Evolutionary conservation across 2,329 filamentous ascomycete genomes (phyloP), one percentile per base, ranked within the genome.

Genomic region (Gnomoniopsis smithogilvyi): DNA sequence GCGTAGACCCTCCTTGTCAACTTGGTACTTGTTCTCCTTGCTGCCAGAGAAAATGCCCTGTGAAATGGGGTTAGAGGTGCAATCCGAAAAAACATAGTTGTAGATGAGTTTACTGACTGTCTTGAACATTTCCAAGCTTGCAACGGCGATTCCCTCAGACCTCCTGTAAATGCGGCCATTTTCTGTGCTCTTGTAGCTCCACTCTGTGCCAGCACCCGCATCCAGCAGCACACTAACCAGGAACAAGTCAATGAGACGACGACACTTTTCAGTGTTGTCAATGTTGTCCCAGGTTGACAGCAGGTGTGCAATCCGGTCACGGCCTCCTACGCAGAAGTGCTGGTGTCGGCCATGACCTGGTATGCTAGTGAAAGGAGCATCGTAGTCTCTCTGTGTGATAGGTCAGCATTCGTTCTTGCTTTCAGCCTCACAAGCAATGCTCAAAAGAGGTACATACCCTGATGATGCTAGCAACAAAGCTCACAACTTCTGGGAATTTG

Each of bases 131-230:
- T 97, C 93, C 68, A 88, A 70, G 64, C 82, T 86, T 7, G 85
- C 85, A 64, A 88, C 87, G 10, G 93, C 93, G 57, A 97, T 81
- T 10, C 93, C 93, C 73, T 97, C 95, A 62, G 92, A 96, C 53
- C 95, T 86, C 54, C 86, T 82, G 74, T 94, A 98, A 45, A 89
- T 74, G 63, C 87, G 89, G 58, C 91, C 92, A 64, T 92, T 96
- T 69, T 96, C 92, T 63, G 88, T 88, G 70, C 92, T 96, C 78
- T 91, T 95, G 77, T 96, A 99, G 66, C 87, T 88, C 95, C 95
- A 99, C 65, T 86, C 83, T 2, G 87, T 94, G 45, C 95, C 95
- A 2, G 95, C 92, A 45, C 95, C 95, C 4, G 95, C 91, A 69
- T 96, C 91, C 10, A 96, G 81, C 52, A 96, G 78, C 8, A 95